phyloP scores from a whole-genome alignment of 768 basidiomycete genomes.

The Tylopilus plumbeoviolaceoides region DNA sequence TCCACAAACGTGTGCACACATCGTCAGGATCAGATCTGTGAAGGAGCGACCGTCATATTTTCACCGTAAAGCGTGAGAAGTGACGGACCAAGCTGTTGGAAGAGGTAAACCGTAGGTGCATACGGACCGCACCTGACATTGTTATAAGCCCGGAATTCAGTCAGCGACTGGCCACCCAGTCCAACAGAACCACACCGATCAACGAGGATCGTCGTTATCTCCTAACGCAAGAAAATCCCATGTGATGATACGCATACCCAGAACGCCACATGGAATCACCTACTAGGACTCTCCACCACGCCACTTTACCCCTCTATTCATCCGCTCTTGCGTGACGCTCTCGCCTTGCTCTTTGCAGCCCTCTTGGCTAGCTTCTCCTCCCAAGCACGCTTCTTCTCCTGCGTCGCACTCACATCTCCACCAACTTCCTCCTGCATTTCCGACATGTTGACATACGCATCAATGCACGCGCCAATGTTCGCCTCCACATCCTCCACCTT shows the following conservation, averaged over 20 bases:
- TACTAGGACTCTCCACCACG: no score
- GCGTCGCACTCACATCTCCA: slow-evolving; percentile 61
- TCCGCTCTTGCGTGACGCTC: slow-evolving; percentile 21
- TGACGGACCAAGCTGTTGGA: no score
- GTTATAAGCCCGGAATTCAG: no score
- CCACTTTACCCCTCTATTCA: not conserved
- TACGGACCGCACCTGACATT: no score
- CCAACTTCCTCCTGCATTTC: slow-evolving; percentile 51
- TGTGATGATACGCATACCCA: not conserved
- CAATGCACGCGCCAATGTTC: slow-evolving; percentile 72
- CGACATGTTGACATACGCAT: slow-evolving; percentile 41
- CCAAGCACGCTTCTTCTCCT: slow-evolving; percentile 57
- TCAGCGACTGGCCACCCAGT: no score
- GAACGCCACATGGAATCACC: not conserved
- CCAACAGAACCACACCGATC: no score
- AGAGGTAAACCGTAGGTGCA: no score
- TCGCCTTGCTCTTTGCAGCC: slow-evolving; percentile 31
- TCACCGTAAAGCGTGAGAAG: no score
- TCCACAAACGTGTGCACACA: no score
- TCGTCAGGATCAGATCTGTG: no score
- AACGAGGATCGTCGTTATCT: not conserved
- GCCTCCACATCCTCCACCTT: slow-evolving; percentile 40
- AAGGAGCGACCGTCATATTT: no score
- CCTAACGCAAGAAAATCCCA: not conserved
- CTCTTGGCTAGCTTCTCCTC: slow-evolving; percentile 38